These are phyloP conservation scores for Isatis lusitanica DNA, from an alignment of 441 rosid genomes.

Conservation along the genomic window DNA sequence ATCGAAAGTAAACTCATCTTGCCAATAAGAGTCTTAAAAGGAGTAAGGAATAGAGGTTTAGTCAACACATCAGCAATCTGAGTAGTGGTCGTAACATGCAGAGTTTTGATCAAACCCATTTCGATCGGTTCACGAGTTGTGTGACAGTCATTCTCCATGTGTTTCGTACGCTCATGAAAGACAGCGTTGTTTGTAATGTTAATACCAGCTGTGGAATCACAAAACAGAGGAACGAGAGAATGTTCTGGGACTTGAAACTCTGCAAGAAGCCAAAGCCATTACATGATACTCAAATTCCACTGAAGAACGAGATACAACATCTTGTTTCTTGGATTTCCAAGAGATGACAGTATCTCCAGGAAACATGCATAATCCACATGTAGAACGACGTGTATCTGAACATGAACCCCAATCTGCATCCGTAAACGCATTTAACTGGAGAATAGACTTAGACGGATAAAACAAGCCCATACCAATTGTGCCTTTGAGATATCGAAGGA, in stretches of 20 bases:
- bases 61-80: not conserved
- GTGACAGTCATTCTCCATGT: not conserved
- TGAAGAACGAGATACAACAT: fast-evolving
- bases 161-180: not conserved
- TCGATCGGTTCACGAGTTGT: not conserved
- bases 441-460: fast-evolving
- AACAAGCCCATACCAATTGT: not conserved
- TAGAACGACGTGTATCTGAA: not conserved
- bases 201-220: not conserved
- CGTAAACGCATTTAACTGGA: fast-evolving
- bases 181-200: not conserved
- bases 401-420: not conserved
- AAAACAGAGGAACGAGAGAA: not conserved
- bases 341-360: not conserved
- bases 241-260: not conserved
- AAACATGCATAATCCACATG: not conserved
- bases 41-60: not conserved
- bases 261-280: fast-evolving
- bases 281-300: not conserved
- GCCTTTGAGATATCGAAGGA: not conserved
- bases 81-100: not conserved
- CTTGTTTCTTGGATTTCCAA: not conserved
- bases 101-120: not conserved
- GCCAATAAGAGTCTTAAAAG: not conserved
- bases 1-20: not conserved